Conservation (phyloP, 441 rosid genomes). For the Macaranga tanarius region DNA sequence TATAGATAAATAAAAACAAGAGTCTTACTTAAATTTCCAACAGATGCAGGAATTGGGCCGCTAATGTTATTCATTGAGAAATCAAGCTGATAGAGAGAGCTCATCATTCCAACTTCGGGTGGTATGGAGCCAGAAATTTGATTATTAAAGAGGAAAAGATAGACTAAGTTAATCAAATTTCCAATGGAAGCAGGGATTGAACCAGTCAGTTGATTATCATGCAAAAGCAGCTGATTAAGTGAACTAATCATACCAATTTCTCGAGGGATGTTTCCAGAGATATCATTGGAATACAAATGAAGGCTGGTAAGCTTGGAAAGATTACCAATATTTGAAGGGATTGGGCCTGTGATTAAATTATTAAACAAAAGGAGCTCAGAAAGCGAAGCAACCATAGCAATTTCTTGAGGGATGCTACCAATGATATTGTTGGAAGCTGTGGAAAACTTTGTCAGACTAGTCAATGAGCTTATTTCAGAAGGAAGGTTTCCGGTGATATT, state of each 20-base stretch:
- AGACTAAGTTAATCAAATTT: conserved; percentile 14
- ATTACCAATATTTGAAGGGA: background rate
- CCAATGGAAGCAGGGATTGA: conserved; percentile 30
- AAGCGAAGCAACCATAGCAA: background rate
- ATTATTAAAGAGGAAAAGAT: conserved; percentile 17
- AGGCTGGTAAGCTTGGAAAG: background rate
- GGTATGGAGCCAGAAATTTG: conserved; percentile 21
- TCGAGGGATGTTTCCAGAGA: background rate
- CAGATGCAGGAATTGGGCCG: background rate
- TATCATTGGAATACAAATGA: background rate
- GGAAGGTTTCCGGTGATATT: background rate
- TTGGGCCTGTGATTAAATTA: background rate
- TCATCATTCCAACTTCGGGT: background rate
- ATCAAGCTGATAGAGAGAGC: background rate
- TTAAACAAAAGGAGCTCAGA: background rate
- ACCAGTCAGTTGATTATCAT: conserved; percentile 11
- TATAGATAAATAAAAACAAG: too few relatives aligned
- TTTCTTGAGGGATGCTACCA: background rate
- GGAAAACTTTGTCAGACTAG: background rate
- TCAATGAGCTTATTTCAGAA: background rate
- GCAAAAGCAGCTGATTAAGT: background rate
- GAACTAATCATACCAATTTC: background rate
- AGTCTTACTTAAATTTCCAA: too few relatives aligned
- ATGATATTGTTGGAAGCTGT: too few relatives aligned
- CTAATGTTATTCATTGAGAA: conserved; percentile 5